A percentile compares a stretch with the other conserved stretches of the same genome.
Conservation (phyloP, 257 asterid species). For the Rubia yunnanensis region DNA sequence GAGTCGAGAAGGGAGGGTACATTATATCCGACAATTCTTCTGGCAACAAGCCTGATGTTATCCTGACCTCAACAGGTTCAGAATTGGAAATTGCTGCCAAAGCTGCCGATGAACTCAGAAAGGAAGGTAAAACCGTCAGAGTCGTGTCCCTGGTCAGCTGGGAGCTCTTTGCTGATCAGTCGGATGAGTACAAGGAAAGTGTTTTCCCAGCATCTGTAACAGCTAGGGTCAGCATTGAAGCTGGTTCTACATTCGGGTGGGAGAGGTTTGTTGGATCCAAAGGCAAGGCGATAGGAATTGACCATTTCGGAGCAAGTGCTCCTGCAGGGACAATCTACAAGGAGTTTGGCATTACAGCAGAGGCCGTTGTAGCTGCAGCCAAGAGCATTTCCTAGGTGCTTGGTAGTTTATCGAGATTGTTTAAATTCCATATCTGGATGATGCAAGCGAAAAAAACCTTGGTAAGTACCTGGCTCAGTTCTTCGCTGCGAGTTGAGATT, state of each 20-base stretch:
- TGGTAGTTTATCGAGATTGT: conserved; percentile 11
- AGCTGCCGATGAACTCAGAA: conserved; percentile 62
- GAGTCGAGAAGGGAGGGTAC: conserved; percentile 70
- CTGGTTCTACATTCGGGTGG: conserved; percentile 80
- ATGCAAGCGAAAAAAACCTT: conserved; percentile 10
- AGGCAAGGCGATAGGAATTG: conserved; percentile 69
- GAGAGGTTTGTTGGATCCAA: conserved; percentile 45
- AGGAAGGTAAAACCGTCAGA: conserved; percentile 70
- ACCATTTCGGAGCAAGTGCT: conserved; percentile 66
- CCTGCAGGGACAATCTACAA: conserved; percentile 50
- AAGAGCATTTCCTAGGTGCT: conserved; percentile 39
- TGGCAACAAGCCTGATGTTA: conserved; percentile 56
- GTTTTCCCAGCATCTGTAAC: conserved; percentile 51
- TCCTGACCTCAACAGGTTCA: conserved; percentile 60
- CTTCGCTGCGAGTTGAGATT: conserved; percentile 18
- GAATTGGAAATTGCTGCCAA: conserved; percentile 62
- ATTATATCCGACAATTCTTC: conserved; percentile 44
- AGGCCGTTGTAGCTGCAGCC: conserved; percentile 74
- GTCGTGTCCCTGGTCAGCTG: conserved; percentile 75
- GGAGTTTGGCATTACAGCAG: conserved; percentile 58
- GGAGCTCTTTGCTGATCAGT: conserved; percentile 72
- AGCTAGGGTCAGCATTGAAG: conserved; percentile 77
- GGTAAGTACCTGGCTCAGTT: conserved; percentile 16
- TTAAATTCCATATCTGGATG: conserved; percentile 8
- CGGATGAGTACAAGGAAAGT: conserved; percentile 69